Conservation (phyloP, 177 flowering plant genomes). For the Vitis hybrid region DNA sequence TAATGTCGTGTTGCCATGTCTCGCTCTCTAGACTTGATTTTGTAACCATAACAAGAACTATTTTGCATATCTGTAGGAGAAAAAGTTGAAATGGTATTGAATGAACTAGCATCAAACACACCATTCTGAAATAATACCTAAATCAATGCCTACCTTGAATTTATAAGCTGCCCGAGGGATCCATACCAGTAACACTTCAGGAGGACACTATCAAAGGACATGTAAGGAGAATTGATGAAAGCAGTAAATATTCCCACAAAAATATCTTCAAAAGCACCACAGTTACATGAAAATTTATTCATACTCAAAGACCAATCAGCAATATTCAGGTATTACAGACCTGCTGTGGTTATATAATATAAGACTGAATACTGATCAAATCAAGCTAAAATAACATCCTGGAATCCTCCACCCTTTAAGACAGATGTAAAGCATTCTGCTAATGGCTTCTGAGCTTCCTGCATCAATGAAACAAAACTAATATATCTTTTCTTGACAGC, state of each 20-base stretch:
- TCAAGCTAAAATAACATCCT: not conserved
- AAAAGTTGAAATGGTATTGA: no score
- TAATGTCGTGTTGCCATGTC: no score
- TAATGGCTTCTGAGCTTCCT: not conserved
- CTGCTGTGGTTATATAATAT: not conserved
- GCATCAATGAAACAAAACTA: slow-evolving; percentile 2
- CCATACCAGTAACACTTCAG: no score
- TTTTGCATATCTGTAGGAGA: no score
- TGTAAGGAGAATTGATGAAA: not conserved
- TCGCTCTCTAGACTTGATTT: no score
- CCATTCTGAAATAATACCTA: no score
- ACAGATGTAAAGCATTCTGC: not conserved
- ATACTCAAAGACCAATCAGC: not conserved
- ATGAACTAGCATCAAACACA: no score
- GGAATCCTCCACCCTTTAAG: not conserved
- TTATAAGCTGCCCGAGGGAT: no score
- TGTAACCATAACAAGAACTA: no score
- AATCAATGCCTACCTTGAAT: no score
- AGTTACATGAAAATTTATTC: not conserved
- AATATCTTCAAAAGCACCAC: not conserved
- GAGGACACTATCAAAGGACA: not conserved
- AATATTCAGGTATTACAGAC: not conserved
- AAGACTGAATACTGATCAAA: not conserved
- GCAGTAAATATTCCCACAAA: not conserved
- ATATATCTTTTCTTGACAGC: not conserved